phyloP scores from a whole-genome alignment of 306 rosid species.

The Cucurbita pepo region DNA sequence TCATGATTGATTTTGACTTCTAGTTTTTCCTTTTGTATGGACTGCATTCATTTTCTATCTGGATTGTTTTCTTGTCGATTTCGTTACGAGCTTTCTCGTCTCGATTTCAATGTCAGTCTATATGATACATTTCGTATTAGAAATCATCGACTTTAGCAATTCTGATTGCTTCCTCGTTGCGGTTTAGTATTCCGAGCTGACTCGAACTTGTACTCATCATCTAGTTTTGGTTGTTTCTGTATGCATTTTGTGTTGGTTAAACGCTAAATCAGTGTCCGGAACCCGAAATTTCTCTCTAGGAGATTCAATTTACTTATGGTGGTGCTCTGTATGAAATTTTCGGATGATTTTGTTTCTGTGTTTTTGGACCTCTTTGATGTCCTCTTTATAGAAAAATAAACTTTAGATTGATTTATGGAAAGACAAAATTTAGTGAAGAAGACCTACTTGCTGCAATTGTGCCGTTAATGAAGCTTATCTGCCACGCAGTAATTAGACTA shows the following conservation, averaged over 20 bases:
- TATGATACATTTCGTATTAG: neutral
- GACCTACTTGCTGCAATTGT: conserved; percentile 13
- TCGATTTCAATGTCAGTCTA: neutral
- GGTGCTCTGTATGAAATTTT: neutral
- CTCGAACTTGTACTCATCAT: too few species aligned
- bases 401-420: conserved; percentile 7
- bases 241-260: neutral
- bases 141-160: neutral
- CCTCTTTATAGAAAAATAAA: neutral
- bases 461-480: too few species aligned
- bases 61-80: neutral
- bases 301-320: neutral
- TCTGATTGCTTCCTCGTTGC: neutral
- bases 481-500: too few species aligned
- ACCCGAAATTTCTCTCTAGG: neutral
- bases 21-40: neutral
- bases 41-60: neutral
- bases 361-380: neutral
- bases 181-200: too few species aligned
- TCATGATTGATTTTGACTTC: neutral
- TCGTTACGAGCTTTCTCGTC: neutral
- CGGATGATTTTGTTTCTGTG: neutral
- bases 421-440: conserved; percentile 23
- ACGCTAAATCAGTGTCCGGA: neutral
- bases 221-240: neutral